Conservation (phyloP, 257 asterid genomes). For the Rauvolfia tetraphylla region DNA sequence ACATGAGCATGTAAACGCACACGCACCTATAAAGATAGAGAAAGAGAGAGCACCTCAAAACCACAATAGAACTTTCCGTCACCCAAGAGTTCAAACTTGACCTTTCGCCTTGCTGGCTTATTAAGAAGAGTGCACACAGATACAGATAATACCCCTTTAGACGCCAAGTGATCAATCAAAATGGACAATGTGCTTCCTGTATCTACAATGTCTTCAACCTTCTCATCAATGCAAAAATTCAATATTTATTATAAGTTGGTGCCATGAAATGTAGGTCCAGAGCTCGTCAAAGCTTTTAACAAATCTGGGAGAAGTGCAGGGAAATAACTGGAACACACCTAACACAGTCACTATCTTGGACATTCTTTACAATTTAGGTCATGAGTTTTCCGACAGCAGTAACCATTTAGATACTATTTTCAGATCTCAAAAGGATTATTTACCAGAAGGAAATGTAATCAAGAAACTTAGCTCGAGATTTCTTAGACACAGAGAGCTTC, state of each 20-base stretch:
- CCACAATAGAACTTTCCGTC: conserved; percentile 82
- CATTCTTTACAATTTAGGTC: too few species aligned
- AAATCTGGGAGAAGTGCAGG: neutral
- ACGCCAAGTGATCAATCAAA: conserved; percentile 67
- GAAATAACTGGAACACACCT: neutral
- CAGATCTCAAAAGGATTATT: neutral
- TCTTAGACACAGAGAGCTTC: neutral
- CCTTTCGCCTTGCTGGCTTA: conserved; percentile 64
- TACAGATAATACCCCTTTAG: conserved; percentile 74
- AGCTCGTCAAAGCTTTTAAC: neutral
- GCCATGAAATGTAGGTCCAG: neutral
- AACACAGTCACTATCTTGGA: neutral
- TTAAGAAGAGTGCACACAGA: conserved; percentile 86
- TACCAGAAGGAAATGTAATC: neutral
- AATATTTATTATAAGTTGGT: neutral
- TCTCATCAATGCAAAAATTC: conserved; percentile 1
- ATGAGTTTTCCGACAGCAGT: neutral
- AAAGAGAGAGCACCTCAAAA: conserved; percentile 58
- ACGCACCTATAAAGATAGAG: conserved; percentile 18
- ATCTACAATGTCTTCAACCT: conserved; percentile 97
- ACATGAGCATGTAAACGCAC: neutral
- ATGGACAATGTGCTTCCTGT: conserved; percentile 70
- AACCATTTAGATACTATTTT: neutral
- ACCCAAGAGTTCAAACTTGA: conserved; percentile 61
- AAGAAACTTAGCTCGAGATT: neutral